phyloP scores from a whole-genome alignment of 192 early-diverging fungal species.

The Spizellomyces punctatus region DNA sequence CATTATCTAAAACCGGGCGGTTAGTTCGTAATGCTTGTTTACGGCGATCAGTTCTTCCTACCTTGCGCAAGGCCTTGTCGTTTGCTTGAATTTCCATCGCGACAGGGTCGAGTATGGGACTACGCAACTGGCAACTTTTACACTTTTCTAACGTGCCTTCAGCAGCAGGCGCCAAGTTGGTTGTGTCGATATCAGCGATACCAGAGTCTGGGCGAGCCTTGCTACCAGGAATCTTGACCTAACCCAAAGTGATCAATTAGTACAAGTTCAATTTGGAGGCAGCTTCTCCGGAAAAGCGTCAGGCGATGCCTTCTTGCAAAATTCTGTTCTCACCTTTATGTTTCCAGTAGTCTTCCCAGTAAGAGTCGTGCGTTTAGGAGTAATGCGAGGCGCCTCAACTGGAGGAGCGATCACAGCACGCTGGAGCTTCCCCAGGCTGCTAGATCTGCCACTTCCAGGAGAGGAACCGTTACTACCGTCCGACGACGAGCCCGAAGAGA shows the following conservation, averaged over 20 bases:
- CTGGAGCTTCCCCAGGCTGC: constrained; percentile 6
- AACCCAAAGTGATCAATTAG: background rate
- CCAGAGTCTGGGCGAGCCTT: background rate
- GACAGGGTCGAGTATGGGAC: constrained; percentile 12
- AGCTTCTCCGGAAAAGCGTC: too few relatives aligned
- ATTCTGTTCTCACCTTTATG: background rate
- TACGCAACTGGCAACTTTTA: constrained; percentile 5
- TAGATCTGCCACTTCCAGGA: background rate
- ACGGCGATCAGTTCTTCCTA: background rate
- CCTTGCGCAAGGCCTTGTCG: constrained; percentile 47
- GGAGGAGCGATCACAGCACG: constrained; percentile 18
- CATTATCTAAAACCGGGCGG: constrained; percentile 40
- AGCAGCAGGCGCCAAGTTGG: constrained; percentile 10
- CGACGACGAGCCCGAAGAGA: constrained; percentile 14
- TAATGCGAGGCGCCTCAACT: constrained; percentile 8
- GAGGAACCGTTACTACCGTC: background rate
- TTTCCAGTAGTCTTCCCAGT: background rate
- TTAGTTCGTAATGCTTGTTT: background rate
- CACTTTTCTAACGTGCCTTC: background rate
- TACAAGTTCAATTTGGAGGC: background rate
- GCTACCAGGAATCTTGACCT: constrained; percentile 18
- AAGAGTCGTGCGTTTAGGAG: constrained; percentile 3
- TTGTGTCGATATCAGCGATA: background rate
- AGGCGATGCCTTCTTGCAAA: background rate
- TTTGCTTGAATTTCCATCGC: constrained; percentile 43